Base-by-base conservation (phyloP, 495 filamentous ascomycete genomes). In the Cercophora sp. region DNA sequence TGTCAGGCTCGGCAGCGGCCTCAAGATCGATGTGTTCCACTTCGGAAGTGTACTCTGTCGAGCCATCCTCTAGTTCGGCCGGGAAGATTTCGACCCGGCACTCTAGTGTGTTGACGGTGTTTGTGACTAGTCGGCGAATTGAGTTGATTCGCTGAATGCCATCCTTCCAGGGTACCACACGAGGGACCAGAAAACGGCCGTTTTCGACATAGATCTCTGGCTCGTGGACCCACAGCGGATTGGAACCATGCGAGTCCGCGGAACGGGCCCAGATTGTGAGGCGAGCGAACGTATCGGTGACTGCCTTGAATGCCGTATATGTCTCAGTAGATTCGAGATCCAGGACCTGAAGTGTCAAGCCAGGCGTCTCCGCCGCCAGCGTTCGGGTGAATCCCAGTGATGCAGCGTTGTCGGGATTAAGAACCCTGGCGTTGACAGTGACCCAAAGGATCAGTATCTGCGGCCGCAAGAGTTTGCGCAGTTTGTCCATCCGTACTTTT, bases 321-420 rank as follows among this genome's bases (percentile, higher is more conserved):
- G 53, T 53, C 11, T 63, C 61, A 5, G 57, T 23, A 8, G 50
- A 37, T 8, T 69, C 71, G 15, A 76, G 51, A 40, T 77, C 72
- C 1, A 77, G 59, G 46, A 73, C 50, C 54, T 73, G 73, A 13
- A 77, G 32, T 1, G 29, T 51, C 22, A 77, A 50, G 9, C 60
- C 56, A 0, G 72, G 70, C 5, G 70, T 62, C 50, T 77, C 73
- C 6, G 71, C 72, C 0, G 58, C 54, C 31, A 75, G 43, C 0
- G 73, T 74, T 23, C 73, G 66, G 2, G 67, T 59, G 41, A 77
- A 74, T 0, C 73, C 73, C 9, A 75, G 65, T 2, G 67, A 71
- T 0, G 71, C 69, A 1, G 72, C 71, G 22, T 67, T 50, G 0
- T 70, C 64, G 0, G 73, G 69, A 25, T 68, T 66, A 11, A 40